These are phyloP conservation scores for Coniochaeta sp. DNA, from an alignment of 2,329 filamentous ascomycete genomes.

Conservation along the genomic window DNA sequence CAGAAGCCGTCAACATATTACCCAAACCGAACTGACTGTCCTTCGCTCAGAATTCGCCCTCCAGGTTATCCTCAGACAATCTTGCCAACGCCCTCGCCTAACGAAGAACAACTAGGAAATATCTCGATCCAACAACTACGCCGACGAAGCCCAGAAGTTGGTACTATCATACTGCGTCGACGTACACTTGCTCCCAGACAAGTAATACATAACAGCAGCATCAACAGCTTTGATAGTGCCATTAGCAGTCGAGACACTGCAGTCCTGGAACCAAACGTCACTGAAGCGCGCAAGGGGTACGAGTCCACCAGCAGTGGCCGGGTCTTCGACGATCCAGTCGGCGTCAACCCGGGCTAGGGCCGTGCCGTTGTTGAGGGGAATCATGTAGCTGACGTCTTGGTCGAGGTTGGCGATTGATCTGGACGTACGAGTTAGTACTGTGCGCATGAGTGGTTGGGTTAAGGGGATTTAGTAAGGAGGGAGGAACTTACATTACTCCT, in stretches of 20 bases:
- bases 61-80: too few relatives aligned
- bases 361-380: slow-evolving; percentile 9
- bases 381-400: slow-evolving; percentile 8
- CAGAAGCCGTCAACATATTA: too few relatives aligned
- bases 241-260: slow-evolving; percentile 8
- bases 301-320: slow-evolving; percentile 11
- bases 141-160: slow-evolving; percentile 4
- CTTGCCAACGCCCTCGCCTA: too few relatives aligned
- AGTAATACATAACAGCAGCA: slow-evolving; percentile 16
- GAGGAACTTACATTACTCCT: slow-evolving; percentile 11
- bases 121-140: too few relatives aligned
- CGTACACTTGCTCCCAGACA: slow-evolving; percentile 9
- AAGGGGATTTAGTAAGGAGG: too few relatives aligned
- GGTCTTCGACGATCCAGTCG: slow-evolving; percentile 20
- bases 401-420: slow-evolving; percentile 14
- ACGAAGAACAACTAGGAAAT: too few relatives aligned
- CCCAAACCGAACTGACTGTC: too few relatives aligned
- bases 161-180: slow-evolving; percentile 12
- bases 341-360: slow-evolving; percentile 14
- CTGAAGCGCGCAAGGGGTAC: slow-evolving; percentile 14
- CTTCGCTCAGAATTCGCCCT: too few relatives aligned
- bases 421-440: too few relatives aligned
- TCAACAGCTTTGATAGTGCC: slow-evolving; percentile 9
- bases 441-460: too few relatives aligned
- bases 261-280: slow-evolving; percentile 17